Evolutionary conservation across 192 early-diverging fungal species (phyloP).

Genomic region (Linnemannia exigua): DNA sequence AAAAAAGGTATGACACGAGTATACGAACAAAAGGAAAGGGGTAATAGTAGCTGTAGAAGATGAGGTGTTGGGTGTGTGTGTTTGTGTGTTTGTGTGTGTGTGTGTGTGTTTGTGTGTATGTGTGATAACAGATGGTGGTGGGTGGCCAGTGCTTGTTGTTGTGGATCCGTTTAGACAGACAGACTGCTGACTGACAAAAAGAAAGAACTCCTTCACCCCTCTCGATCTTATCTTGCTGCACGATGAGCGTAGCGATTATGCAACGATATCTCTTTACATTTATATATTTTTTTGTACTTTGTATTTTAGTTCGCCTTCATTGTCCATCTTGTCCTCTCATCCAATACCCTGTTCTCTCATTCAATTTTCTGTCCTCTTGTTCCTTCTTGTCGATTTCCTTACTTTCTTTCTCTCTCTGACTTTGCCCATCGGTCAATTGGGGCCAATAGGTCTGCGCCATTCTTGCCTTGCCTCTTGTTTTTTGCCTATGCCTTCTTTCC

Average conservation of each 20-base stretch:
- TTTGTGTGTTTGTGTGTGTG: background rate
- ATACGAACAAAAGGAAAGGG: background rate
- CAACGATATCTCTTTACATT: background rate
- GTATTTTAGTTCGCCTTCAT: background rate
- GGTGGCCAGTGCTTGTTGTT: slow-evolving; percentile 9
- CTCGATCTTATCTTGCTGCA: slow-evolving; percentile 9
- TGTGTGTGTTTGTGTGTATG: background rate
- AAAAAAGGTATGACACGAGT: background rate
- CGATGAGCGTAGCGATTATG: slow-evolving; percentile 2
- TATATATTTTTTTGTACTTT: background rate
- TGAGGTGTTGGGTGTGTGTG: too few relatives aligned
- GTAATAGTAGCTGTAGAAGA: too few relatives aligned
- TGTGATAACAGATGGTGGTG: background rate
- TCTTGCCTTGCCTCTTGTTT: too few relatives aligned
- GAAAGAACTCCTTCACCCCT: background rate
- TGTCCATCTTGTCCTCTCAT: background rate
- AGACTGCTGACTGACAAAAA: too few relatives aligned
- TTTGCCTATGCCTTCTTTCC: too few relatives aligned
- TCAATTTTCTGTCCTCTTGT: too few relatives aligned
- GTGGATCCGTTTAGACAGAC: too few relatives aligned
- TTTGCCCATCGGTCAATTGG: background rate
- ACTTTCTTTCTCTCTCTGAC: background rate
- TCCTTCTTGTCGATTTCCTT: background rate
- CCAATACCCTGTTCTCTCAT: too few relatives aligned
- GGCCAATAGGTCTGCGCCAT: background rate